Conservation (phyloP, 2,329 filamentous ascomycete genomes). For the Phaeomoniella chlamydospora region DNA sequence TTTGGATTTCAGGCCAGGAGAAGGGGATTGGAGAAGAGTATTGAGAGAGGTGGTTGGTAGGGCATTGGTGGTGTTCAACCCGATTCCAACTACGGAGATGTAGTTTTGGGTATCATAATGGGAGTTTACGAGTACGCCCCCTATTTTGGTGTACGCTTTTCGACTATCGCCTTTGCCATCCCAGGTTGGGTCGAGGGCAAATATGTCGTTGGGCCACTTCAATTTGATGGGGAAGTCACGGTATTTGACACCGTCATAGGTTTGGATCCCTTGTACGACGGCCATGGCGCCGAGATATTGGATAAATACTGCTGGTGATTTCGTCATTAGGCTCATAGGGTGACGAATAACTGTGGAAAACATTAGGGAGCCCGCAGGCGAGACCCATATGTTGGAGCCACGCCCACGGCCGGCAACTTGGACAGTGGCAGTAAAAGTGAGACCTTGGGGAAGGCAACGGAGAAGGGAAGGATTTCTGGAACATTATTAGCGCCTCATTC, state of each 20-base stretch:
- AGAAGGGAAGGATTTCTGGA: slow-evolving; percentile 63
- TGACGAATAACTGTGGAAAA: slow-evolving; percentile 85
- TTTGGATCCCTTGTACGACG: slow-evolving; percentile 67
- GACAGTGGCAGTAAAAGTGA: slow-evolving; percentile 73
- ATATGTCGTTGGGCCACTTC: slow-evolving; percentile 98
- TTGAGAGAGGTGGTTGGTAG: slow-evolving; percentile 80
- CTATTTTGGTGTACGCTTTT: slow-evolving; percentile 66
- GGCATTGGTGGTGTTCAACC: slow-evolving; percentile 71
- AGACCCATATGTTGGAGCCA: slow-evolving; percentile 88
- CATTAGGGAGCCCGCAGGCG: slow-evolving; percentile 71
- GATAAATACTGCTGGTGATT: slow-evolving; percentile 75
- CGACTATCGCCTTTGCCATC: slow-evolving; percentile 6
- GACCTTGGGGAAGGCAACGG: slow-evolving; percentile 64
- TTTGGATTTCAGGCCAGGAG: slow-evolving; percentile 16
- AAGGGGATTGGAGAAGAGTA: slow-evolving; percentile 39
- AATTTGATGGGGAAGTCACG: slow-evolving; percentile 63
- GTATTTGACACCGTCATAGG: slow-evolving; percentile 62
- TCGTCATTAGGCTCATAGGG: slow-evolving; percentile 53
- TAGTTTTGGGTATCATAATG: slow-evolving; percentile 64
- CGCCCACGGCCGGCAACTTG: slow-evolving; percentile 81
- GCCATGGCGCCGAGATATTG: slow-evolving; percentile 88
- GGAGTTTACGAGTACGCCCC: slow-evolving; percentile 83
- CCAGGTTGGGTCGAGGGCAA: slow-evolving; percentile 47
- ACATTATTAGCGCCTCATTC: slow-evolving; percentile 3
- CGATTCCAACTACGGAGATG: slow-evolving; percentile 73